Percentiles rank a stretch among this genome's conserved stretches.
Conservation (phyloP, 1,284 basidiomycete genomes). For the Ustilago cynodontis region DNA sequence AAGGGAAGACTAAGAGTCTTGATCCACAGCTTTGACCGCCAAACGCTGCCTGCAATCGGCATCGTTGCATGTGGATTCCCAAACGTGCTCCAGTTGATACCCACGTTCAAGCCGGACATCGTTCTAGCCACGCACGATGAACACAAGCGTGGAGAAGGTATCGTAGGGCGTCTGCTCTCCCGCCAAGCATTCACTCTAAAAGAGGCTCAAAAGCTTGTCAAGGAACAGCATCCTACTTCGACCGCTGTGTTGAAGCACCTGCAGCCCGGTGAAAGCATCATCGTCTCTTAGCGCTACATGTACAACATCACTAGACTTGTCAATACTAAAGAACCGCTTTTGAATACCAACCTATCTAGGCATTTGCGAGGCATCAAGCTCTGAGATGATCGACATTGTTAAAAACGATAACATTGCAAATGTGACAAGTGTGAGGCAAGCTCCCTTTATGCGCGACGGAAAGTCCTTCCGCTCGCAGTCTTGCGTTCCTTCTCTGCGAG, state of each 20-base stretch:
- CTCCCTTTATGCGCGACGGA: slow-evolving; percentile 56
- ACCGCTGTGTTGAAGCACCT: slow-evolving; percentile 11
- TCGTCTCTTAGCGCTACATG: neutral
- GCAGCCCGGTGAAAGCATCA: slow-evolving; percentile 22
- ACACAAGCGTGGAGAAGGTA: slow-evolving; percentile 33
- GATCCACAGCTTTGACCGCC: slow-evolving; percentile 49
- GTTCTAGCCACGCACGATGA: slow-evolving; percentile 50
- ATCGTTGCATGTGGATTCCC: slow-evolving; percentile 37
- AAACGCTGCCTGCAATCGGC: slow-evolving; percentile 43
- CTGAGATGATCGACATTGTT: neutral
- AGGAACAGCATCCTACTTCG: neutral
- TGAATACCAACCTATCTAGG: no score
- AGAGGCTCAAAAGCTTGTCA: slow-evolving; percentile 4
- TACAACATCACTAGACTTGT: neutral
- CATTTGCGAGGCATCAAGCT: no score
- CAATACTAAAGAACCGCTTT: neutral
- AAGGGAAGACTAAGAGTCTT: slow-evolving; percentile 8
- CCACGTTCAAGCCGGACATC: slow-evolving; percentile 16
- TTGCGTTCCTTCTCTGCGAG: slow-evolving; percentile 84
- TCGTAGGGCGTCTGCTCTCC: slow-evolving; percentile 30
- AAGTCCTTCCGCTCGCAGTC: slow-evolving; percentile 77
- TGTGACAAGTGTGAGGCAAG: neutral
- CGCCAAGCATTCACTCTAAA: slow-evolving; percentile 15
- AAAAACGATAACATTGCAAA: neutral
- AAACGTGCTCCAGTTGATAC: slow-evolving; percentile 31